Evolutionary conservation across 441 rosid species (phyloP).

Genomic region (Lagerstroemia fauriei): DNA sequence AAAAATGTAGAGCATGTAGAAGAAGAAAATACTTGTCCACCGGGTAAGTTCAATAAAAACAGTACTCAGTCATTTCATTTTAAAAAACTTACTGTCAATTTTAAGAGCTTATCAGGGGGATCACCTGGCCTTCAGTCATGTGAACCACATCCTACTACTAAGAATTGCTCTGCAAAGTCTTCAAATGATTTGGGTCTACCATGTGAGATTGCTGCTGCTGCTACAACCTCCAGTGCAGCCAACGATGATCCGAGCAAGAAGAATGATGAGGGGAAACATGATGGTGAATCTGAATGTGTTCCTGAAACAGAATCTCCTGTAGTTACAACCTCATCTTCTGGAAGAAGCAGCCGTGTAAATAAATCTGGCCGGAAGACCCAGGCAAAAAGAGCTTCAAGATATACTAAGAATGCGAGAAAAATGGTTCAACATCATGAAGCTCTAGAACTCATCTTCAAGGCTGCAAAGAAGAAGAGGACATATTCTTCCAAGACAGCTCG

Average conservation of each 20-base stretch:
- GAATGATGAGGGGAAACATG: slow-evolving; percentile 46
- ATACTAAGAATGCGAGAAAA: slow-evolving; percentile 41
- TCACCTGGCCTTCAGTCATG: slow-evolving; percentile 21
- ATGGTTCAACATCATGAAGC: slow-evolving; percentile 38
- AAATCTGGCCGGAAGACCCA: slow-evolving; percentile 48
- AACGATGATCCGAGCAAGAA: slow-evolving; percentile 36
- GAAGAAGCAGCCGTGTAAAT: slow-evolving; percentile 40
- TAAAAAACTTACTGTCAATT: slow-evolving; percentile 36
- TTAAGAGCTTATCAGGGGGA: slow-evolving; percentile 21
- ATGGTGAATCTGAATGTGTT: slow-evolving; percentile 42
- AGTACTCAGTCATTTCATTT: slow-evolving; percentile 28
- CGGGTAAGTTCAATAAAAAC: slow-evolving; percentile 39
- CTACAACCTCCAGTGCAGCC: slow-evolving; percentile 36
- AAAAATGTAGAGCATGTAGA: slow-evolving; percentile 4
- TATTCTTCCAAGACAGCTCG: slow-evolving; percentile 60
- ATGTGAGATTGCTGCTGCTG: slow-evolving; percentile 33
- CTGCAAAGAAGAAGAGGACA: slow-evolving; percentile 70
- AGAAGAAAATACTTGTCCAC: slow-evolving; percentile 36
- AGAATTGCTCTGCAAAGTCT: slow-evolving; percentile 38
- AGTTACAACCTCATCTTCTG: slow-evolving; percentile 39
- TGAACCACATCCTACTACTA: slow-evolving; percentile 25
- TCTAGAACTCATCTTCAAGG: slow-evolving; percentile 42
- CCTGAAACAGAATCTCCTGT: slow-evolving; percentile 42
- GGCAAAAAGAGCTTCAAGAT: slow-evolving; percentile 48
- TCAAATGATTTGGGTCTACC: slow-evolving; percentile 34